These are phyloP conservation scores for Corynespora cassiicola DNA, from an alignment of 2,329 filamentous ascomycete species.

Conservation along the genomic window DNA sequence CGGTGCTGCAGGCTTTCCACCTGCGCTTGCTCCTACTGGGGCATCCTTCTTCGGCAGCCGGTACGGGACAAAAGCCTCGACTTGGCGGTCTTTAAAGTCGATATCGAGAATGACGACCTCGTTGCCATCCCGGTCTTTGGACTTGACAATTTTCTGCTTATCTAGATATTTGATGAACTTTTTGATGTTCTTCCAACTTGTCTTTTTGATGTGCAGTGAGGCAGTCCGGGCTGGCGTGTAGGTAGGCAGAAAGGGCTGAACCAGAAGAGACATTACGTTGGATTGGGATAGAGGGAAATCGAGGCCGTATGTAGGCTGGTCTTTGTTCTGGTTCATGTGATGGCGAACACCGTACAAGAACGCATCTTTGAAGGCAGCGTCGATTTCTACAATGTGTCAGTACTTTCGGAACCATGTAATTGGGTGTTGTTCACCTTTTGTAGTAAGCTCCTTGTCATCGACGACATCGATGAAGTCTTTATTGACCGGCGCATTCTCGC, in stretches of 20 bases:
- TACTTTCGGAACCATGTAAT: not conserved
- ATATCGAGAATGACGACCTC: conserved; percentile 70
- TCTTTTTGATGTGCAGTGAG: conserved; percentile 72
- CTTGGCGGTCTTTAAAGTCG: conserved; percentile 64
- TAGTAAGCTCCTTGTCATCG: conserved; percentile 61
- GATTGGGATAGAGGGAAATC: conserved; percentile 70
- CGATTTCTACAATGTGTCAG: conserved; percentile 61
- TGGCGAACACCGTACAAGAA: conserved; percentile 69
- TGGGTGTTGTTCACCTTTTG: conserved; percentile 55
- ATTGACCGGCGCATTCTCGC: conserved; percentile 40
- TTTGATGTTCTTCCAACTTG: conserved; percentile 72
- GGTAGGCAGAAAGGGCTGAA: conserved; percentile 71
- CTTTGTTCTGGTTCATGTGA: conserved; percentile 62
- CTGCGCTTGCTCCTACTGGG: conserved; percentile 28
- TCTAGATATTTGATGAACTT: conserved; percentile 74
- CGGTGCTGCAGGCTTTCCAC: conserved; percentile 50
- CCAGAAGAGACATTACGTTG: conserved; percentile 66
- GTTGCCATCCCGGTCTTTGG: conserved; percentile 69
- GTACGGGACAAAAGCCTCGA: conserved; percentile 67
- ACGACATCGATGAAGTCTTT: conserved; percentile 43
- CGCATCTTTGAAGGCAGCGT: conserved; percentile 68
- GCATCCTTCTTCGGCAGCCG: conserved; percentile 64
- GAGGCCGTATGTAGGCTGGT: conserved; percentile 60
- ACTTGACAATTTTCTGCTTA: conserved; percentile 67
- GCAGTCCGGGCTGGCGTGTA: conserved; percentile 62